Base-by-base conservation (phyloP, 345 rosid genomes). In the Clausena lansium region DNA sequence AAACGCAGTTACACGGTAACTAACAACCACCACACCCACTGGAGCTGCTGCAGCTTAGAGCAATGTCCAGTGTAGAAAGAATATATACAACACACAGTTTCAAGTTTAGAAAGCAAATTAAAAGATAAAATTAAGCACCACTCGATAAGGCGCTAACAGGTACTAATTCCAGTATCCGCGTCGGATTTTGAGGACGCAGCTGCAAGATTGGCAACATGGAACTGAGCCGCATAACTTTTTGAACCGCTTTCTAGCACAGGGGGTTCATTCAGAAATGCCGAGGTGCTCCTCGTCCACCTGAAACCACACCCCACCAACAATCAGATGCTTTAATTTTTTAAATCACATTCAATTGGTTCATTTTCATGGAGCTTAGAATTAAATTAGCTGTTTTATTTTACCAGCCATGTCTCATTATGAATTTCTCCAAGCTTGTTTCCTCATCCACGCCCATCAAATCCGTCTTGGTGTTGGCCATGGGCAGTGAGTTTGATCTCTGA, bases 251-350 rank as follows among this genome's bases (percentile, higher is more conserved):
- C 94, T 7, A 80, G 78, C 59, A 88, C 92, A 2, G 92, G 93
- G 0, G 96, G 92, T 79, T 92, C 98, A 65, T 95, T 93, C 57
- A 95, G 84, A 80, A 92, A 92, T 24, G 98, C 98, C 96, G 77
- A 90, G 73, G 80, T 90, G 87, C 97, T 95, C 65, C 90, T 81
- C 2, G 75, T 90, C 98, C 99, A 95, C 98, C 98, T 89, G 74
- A 81, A 52, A 22, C 63, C 28, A 28, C n/a, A 33, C 60, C 74
- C 60, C 74, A 30, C 47, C 2, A 7, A 17, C 19, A 11, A 9
- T 45, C 17, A 45, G 5, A 11, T 3, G 13, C 50, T 0, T n/a
- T n/a, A n/a, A n/a, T n/a, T n/a, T 13, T 13, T 45, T 13, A 45
- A 13, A 45, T 45, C 50, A 13, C 50, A 45, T 13, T 45, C 50